Evolutionary conservation across 2,329 filamentous ascomycete genomes (phyloP), one percentile per base, ranked within the genome.

Genomic region (Phialophora chinensis): DNA sequence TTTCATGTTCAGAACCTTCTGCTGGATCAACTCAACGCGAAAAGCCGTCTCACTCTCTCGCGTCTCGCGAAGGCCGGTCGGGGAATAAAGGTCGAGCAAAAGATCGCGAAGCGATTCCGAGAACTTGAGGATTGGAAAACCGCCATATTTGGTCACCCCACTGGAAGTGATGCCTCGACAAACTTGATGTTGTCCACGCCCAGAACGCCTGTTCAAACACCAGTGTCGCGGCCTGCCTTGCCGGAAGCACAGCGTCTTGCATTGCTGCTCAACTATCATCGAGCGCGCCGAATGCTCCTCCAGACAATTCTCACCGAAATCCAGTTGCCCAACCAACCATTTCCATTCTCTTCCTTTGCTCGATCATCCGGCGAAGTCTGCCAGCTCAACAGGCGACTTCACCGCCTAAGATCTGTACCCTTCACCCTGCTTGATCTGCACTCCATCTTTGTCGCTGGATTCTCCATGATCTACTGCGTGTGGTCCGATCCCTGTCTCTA

Each of bases 371-470:
- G 63, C 23, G 38, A 65, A 53, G 57, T 65, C 57, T 65, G 63
- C 31, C 63, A 65, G 57, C 63, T 65, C 20, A 60, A 65, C 38
- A 14, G 63, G 29, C 63, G 63, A 33, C 63, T 65, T 54, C 63
- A 65, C 23, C 56, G 63, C 10, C n/a, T 61, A 20, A 29, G 49
- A 47, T 58, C 63, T 42, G 57, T 60, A 12, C 63, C 63, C 33
- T 65, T 65, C 63, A 65, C 63, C 1, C 44, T 66, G 44, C 58
- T 61, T 6, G 63, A 62, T 57, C 59, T 66, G 12, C 63, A 66
- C 35, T 59, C 63, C 3, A 49, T 59, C 23, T 66, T 66, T 66
- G 63, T 66, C 10, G 63, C 63, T 5, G 63, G 63, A 2, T 62
- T 66, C 42, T 55, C 63, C 6, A 52, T 66, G 44, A 59, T 66